These are phyloP conservation scores for Gossypium sturtianum DNA, from an alignment of 345 rosid genomes.

Conservation along the genomic window DNA sequence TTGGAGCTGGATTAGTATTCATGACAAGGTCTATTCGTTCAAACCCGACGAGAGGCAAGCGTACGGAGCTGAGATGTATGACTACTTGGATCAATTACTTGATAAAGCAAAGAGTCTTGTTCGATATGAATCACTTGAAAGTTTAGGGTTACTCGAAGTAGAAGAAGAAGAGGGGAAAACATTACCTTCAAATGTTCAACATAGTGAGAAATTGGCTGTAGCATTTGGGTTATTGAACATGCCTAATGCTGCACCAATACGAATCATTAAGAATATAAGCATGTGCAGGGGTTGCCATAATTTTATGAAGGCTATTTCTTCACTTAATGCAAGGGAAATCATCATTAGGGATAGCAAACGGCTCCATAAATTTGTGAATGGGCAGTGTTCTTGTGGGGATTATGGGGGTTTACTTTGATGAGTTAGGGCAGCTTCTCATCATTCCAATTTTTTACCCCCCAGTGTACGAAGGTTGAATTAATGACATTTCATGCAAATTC, in stretches of 20 bases:
- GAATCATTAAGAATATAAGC: conserved; percentile 29
- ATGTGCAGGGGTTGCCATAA: conserved; percentile 50
- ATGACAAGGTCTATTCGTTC: conserved; percentile 35
- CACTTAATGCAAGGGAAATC: conserved; percentile 28
- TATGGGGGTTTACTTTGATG: conserved; percentile 26
- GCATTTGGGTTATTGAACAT: conserved; percentile 46
- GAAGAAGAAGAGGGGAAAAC: conserved; percentile 17
- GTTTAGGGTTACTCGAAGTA: conserved; percentile 14
- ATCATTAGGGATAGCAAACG: conserved; percentile 42
- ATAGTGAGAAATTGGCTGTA: conserved; percentile 44
- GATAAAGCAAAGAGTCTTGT: conserved; percentile 25
- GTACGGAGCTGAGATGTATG: conserved; percentile 11
- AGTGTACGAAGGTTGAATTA: not conserved
- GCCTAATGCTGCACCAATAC: conserved; percentile 22
- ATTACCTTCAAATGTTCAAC: conserved; percentile 22
- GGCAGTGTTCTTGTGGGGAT: conserved; percentile 47
- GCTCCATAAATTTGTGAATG: conserved; percentile 45
- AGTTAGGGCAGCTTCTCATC: not conserved
- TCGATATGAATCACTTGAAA: conserved; percentile 19
- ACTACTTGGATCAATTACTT: conserved; percentile 29
- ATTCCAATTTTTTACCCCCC: not conserved
- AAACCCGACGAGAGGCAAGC: conserved; percentile 25
- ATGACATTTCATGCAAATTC: not conserved
- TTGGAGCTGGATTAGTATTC: conserved; percentile 53
- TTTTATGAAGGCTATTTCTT: conserved; percentile 37